These are phyloP conservation scores for Geotrichum citri-aurantii DNA, from an alignment of 1,139 yeast species.

Conservation along the genomic window DNA sequence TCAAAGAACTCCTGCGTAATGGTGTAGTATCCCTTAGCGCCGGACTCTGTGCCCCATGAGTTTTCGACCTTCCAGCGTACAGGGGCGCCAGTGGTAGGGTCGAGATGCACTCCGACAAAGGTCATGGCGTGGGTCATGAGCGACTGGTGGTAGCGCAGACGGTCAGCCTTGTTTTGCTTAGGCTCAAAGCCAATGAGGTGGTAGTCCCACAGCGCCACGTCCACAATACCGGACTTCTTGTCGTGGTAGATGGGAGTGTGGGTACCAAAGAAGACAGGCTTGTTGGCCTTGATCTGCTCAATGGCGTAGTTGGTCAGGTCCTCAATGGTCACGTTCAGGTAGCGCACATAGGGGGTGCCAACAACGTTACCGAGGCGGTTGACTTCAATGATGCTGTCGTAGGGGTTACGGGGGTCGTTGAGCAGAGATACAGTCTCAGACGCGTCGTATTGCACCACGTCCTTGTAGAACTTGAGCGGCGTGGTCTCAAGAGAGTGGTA, in stretches of 20 bases:
- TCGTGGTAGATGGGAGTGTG: constrained; percentile 72
- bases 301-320: constrained; percentile 56
- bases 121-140: constrained; percentile 88
- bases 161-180: constrained; percentile 52
- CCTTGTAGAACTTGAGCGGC: constrained; percentile 57
- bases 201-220: constrained; percentile 61
- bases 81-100: constrained; percentile 47
- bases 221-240: constrained; percentile 60
- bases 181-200: constrained; percentile 56
- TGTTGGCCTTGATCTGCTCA: constrained; percentile 59
- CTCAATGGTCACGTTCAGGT: constrained; percentile 60
- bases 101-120: constrained; percentile 65
- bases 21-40: constrained; percentile 67
- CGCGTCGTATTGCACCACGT: constrained; percentile 50
- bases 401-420: constrained; percentile 74
- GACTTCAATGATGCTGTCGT: constrained; percentile 57
- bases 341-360: constrained; percentile 61
- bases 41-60: constrained; percentile 73
- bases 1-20: constrained; percentile 83
- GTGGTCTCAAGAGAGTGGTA: constrained; percentile 50
- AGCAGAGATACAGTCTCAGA: constrained; percentile 57
- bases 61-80: constrained; percentile 78
- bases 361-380: constrained; percentile 67
- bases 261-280: constrained; percentile 79
- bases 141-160: constrained; percentile 52